These are phyloP conservation scores for Candida insectorum DNA, from an alignment of 805 yeast genomes.

Conservation along the genomic window DNA sequence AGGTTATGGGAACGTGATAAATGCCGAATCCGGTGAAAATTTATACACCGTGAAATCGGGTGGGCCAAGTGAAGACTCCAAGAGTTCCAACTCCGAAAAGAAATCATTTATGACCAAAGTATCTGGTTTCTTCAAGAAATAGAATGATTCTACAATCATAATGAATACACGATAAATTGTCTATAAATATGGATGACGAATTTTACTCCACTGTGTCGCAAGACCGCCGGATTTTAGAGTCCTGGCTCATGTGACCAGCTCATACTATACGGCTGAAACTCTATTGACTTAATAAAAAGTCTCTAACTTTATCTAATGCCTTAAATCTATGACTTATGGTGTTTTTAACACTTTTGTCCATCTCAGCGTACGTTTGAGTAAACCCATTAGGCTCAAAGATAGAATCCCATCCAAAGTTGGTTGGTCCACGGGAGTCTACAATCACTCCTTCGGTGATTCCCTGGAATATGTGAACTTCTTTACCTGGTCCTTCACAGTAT, in stretches of 20 bases:
- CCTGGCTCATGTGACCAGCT: too few relatives aligned
- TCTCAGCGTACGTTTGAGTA: conserved; percentile 74
- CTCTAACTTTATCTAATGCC: conserved; percentile 73
- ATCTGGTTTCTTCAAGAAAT: conserved; percentile 5
- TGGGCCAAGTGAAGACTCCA: conserved; percentile 17
- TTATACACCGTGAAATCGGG: conserved; percentile 35
- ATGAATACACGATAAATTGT: neutral
- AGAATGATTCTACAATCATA: neutral
- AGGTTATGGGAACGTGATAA: conserved; percentile 59
- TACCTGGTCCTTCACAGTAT: conserved; percentile 77
- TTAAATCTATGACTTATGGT: conserved; percentile 81
- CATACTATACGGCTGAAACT: neutral
- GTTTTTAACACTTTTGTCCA: conserved; percentile 76
- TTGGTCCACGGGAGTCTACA: conserved; percentile 75
- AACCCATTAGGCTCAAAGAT: conserved; percentile 80
- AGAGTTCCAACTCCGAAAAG: conserved; percentile 17
- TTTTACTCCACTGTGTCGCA: too few relatives aligned
- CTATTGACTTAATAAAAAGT: conserved; percentile 33
- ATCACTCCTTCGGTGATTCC: conserved; percentile 81
- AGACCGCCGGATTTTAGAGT: too few relatives aligned
- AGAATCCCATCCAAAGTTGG: conserved; percentile 93
- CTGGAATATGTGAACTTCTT: conserved; percentile 72
- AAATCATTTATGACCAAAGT: conserved; percentile 46
- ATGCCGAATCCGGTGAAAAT: conserved; percentile 24
- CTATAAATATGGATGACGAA: too few relatives aligned